Base-by-base conservation (phyloP, 371 early-diverging fungal genomes). In the Rhizomucor pusillus region DNA sequence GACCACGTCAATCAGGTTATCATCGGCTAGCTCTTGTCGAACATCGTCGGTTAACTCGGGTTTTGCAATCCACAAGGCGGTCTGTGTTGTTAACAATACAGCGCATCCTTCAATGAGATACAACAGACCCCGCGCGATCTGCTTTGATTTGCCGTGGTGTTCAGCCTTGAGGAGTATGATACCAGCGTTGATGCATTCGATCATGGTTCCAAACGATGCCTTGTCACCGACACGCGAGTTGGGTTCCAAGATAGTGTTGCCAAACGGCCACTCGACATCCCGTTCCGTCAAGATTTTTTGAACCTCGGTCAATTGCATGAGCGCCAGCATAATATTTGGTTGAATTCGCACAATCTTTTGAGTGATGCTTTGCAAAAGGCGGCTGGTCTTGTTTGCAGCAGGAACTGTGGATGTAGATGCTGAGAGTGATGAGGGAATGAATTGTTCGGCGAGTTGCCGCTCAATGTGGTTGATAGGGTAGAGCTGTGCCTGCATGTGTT, bases 401-500 rank as follows among this genome's bases (percentile, higher is more conserved):
- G 49, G 16, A 9, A 36, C 6, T 35, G 20, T 20, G 10, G 24
- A 13, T 45, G 46, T 36, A 33, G 43, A 39, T 45, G 43, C 25
- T 5, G 50, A 43, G 10, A 12, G 43, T 41, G 12, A 35, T 18
- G 40, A 40, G 6, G 51, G 40, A n/a, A 57, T 39, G 41, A 60
- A 50, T 2, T 59, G 45, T 16, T 69, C 63, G 23, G 60, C 62
- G n/a, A 66, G 55, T 33, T 52, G 52, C 12, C 60, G 56, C 48
- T 77, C 77, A 14, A 43, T 45, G 19, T 67, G 56, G 48, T 69
- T 63, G 2, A 69, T 56, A 0, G 74, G 77, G 39, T 66, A 71
- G 9, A 77, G 57, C 49, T 67, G 74, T 4, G 71, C 69, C 52
- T 71, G 74, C 57, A 77, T 60, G 40, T 73, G 72, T 6, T 65